Evolutionary conservation across 2,329 filamentous ascomycete species (phyloP), one percentile per base, ranked within the genome.

Genomic region (Diaporthe eres): DNA sequence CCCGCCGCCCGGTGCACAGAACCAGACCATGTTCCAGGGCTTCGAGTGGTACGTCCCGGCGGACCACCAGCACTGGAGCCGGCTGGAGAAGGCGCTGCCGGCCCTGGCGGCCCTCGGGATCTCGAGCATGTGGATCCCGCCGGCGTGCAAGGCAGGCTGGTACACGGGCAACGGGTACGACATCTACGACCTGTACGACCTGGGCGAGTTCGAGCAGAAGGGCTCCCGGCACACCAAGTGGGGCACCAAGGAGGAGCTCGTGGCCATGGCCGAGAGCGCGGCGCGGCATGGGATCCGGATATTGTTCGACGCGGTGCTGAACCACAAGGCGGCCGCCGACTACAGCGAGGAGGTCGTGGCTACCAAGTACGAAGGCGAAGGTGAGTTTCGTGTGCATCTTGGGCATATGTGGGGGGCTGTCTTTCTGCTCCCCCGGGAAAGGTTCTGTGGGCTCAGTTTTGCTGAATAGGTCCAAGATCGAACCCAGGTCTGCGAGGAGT

Each of bases 131-230:
- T 94, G 93, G 92, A 88, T 94, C 8, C 93, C 93, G 0, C 93
- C 93, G 0, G 93, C 90, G 28, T 94, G 92, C 83, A 95, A 94
- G 84, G 92, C 90, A 0, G 90, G 90, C 75, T 87, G 87, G 42
- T 87, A 88, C 0, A 83, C 87, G 39, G 90, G 92, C 28, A 94
- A 94, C 79, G 93, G 93, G 7, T 93, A 93, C 78, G 92, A 93
- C 81, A 87, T 91, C 77, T 94, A 77, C 80, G 93, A 94, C 80
- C 83, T 95, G 19, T 94, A 92, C 79, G 92, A 94, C 77, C 83
- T 93, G 3, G 93, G 93, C 44, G 93, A 95, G 80, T 95, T 94
- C 79, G 90, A 94, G 57, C 92, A 94, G 80, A 94, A 94, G 81
- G 92, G 91, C 25, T 82, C 85, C 0, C 84, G 84, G 7, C 84